These are phyloP conservation scores for Ambrosiella cleistominuta DNA, from an alignment of 2,329 filamentous ascomycete species.

Conservation along the genomic window DNA sequence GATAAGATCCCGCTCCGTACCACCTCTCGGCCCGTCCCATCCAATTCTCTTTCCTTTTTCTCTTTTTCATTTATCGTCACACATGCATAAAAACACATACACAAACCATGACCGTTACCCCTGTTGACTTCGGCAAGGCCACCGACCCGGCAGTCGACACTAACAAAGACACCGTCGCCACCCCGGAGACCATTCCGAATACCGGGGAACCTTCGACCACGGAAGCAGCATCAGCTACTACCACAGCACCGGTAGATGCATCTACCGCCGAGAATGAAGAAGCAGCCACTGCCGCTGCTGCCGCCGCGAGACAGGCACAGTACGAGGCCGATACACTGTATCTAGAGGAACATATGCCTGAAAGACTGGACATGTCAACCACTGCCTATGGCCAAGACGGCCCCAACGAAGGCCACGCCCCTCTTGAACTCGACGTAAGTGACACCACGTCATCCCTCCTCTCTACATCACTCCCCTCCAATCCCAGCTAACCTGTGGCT, in stretches of 20 bases:
- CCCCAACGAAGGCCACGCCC: slow-evolving; percentile 8
- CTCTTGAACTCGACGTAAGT: slow-evolving; percentile 11
- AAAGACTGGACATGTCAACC: slow-evolving; percentile 11
- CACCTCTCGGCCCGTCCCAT: not conserved
- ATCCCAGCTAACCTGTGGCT: not conserved
- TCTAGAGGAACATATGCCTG: slow-evolving; percentile 12
- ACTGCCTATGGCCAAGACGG: slow-evolving; percentile 10
- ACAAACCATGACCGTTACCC: not conserved
- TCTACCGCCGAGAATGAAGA: not conserved
- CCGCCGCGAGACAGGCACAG: slow-evolving; percentile 1
- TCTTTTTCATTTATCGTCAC: not conserved
- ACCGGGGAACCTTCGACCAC: not conserved
- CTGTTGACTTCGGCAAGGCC: not conserved
- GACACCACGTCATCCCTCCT: too few species aligned
- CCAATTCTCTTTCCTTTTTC: not conserved
- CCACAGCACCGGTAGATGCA: not conserved
- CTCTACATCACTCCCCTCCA: not conserved
- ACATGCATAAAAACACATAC: not conserved
- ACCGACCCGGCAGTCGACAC: not conserved
- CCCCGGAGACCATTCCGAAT: not conserved
- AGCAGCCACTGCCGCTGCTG: not conserved
- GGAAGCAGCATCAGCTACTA: not conserved
- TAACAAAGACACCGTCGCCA: not conserved
- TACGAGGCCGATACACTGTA: slow-evolving; percentile 12
- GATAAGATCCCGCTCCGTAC: not conserved